Conservation (phyloP, 495 filamentous ascomycete species). For the Daldinia concentrica region DNA sequence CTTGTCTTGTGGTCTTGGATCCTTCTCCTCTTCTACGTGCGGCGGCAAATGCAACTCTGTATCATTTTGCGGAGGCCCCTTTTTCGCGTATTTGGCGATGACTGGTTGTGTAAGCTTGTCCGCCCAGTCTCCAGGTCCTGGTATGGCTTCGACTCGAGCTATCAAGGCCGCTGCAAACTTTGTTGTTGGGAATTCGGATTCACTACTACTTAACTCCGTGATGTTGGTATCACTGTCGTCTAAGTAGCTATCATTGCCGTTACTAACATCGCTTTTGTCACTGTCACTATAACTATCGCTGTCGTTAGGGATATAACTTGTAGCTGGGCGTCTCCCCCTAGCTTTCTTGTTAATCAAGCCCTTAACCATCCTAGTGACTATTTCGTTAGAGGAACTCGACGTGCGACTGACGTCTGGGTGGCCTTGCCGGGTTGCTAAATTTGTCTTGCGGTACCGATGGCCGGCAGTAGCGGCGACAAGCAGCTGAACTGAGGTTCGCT, state of each 20-base stretch:
- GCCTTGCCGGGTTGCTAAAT: slow-evolving; percentile 13
- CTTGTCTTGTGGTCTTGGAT: slow-evolving; percentile 3
- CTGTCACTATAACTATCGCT: neutral
- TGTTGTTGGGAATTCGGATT: neutral
- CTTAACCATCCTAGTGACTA: slow-evolving; percentile 28
- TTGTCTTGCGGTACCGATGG: slow-evolving; percentile 30
- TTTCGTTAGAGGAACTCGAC: slow-evolving; percentile 23
- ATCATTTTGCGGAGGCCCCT: neutral
- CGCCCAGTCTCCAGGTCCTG: slow-evolving; percentile 25
- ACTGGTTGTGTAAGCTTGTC: slow-evolving; percentile 9
- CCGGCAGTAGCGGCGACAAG: slow-evolving; percentile 36
- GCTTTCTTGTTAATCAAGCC: slow-evolving; percentile 24
- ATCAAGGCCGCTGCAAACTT: slow-evolving; percentile 13
- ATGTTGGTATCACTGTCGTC: neutral
- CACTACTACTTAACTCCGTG: neutral
- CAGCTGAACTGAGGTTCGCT: slow-evolving; percentile 34
- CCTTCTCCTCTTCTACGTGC: neutral
- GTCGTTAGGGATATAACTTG: neutral
- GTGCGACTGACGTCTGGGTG: slow-evolving; percentile 12
- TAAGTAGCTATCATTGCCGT: neutral
- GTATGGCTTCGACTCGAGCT: neutral
- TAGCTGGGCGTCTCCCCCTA: neutral
- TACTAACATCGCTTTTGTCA: neutral
- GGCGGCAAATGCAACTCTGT: neutral
- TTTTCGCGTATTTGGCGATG: neutral